Conservation (phyloP, 129 eudicot species). For the Kitagawia praeruptora region DNA sequence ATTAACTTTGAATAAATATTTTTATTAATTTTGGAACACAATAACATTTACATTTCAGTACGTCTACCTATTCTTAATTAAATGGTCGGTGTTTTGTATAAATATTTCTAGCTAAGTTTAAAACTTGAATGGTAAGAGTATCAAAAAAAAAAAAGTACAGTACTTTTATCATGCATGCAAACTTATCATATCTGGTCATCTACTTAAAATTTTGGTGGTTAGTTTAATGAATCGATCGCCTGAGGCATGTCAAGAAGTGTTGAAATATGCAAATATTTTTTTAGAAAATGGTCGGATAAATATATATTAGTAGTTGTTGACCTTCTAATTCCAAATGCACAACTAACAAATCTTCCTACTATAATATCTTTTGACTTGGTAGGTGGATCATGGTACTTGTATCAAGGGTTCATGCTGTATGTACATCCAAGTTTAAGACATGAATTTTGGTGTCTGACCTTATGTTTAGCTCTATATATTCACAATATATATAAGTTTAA, state of each 20-base stretch:
- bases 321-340: constrained; percentile 8
- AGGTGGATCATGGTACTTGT: not conserved
- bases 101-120: too few relatives aligned
- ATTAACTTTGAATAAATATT: too few relatives aligned
- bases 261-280: not conserved
- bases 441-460: not conserved
- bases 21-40: too few relatives aligned
- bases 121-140: too few relatives aligned
- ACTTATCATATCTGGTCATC: too few relatives aligned
- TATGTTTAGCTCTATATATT: not conserved
- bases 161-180: too few relatives aligned
- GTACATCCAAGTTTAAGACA: not conserved
- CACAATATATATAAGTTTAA: not conserved
- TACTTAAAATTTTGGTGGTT: not conserved
- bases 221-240: not conserved
- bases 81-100: too few relatives aligned
- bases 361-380: not conserved
- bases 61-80: too few relatives aligned
- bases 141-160: too few relatives aligned
- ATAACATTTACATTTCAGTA: too few relatives aligned
- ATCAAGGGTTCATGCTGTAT: not conserved
- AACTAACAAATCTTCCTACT: constrained; percentile 18
- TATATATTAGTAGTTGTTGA: not conserved
- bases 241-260: not conserved
- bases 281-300: not conserved